Conservation (phyloP, 2,329 filamentous ascomycete genomes). For the Cladorrhinum sp. region DNA sequence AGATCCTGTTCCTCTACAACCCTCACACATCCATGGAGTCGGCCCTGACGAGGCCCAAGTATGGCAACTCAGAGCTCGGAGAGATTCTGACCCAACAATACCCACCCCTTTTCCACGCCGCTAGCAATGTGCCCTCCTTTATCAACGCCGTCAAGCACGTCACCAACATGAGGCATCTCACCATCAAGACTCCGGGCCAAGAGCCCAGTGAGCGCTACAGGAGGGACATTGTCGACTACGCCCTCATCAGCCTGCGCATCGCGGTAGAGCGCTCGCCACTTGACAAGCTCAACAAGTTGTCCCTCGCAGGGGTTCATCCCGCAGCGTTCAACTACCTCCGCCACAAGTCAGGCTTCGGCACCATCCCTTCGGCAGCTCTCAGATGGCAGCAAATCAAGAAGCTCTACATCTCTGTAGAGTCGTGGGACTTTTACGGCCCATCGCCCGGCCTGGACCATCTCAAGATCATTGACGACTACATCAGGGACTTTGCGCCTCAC, state of each 20-base stretch:
- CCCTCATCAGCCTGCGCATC: slow-evolving; percentile 81
- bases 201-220: slow-evolving; percentile 67
- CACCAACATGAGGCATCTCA: slow-evolving; percentile 69
- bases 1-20: slow-evolving; percentile 78
- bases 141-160: slow-evolving; percentile 69
- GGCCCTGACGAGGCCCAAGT: slow-evolving; percentile 66
- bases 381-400: slow-evolving; percentile 77
- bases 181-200: slow-evolving; percentile 73
- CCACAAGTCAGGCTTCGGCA: slow-evolving; percentile 70
- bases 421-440: slow-evolving; percentile 60
- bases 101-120: slow-evolving; percentile 82
- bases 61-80: slow-evolving; percentile 74
- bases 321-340: slow-evolving; percentile 75
- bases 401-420: slow-evolving; percentile 69
- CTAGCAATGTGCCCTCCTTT: slow-evolving; percentile 83
- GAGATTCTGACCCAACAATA: slow-evolving; percentile 84
- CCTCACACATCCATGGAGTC: slow-evolving; percentile 67
- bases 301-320: slow-evolving; percentile 71
- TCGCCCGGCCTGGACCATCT: slow-evolving; percentile 66
- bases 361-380: slow-evolving; percentile 66
- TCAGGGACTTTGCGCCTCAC: slow-evolving; percentile 64
- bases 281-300: slow-evolving; percentile 63
- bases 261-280: slow-evolving; percentile 73
- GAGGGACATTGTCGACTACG: slow-evolving; percentile 79
- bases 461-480: slow-evolving; percentile 78